Conservation (phyloP, 805 yeast genomes). For the Candida sithepensis region DNA sequence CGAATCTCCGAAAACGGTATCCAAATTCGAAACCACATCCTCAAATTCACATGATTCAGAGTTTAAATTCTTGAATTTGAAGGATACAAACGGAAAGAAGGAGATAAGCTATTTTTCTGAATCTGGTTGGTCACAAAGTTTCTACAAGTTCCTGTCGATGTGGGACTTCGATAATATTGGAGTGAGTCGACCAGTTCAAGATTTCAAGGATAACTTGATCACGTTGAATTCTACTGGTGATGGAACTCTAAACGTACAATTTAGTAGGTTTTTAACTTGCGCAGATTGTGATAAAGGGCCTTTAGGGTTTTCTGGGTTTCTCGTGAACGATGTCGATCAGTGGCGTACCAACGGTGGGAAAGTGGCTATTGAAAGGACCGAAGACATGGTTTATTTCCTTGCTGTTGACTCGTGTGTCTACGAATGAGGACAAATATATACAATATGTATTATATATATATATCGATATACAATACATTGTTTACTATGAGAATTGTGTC, state of each 20-base stretch:
- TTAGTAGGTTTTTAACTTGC: conserved; percentile 59
- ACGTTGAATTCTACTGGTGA: conserved; percentile 9
- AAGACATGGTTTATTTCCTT: conserved; percentile 14
- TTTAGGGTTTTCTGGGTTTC: conserved; percentile 59
- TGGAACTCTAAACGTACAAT: conserved; percentile 15
- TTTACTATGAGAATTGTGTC: not conserved
- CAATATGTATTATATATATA: too few relatives aligned
- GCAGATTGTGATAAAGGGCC: conserved; percentile 81
- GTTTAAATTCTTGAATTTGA: not conserved
- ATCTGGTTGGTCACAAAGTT: conserved; percentile 2
- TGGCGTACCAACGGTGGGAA: conserved; percentile 5
- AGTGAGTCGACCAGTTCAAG: conserved; percentile 46
- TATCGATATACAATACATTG: too few relatives aligned
- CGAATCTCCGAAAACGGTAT: not conserved
- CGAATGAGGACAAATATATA: conserved; percentile 1
- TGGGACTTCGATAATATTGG: conserved; percentile 84
- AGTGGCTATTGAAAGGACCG: conserved; percentile 9
- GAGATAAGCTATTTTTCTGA: not conserved
- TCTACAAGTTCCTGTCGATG: conserved; percentile 49
- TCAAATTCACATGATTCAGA: not conserved
- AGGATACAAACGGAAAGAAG: conserved; percentile 1
- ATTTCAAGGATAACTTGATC: not conserved
- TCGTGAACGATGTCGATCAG: conserved; percentile 9
- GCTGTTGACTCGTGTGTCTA: conserved; percentile 13
- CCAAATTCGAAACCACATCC: not conserved